phyloP scores from a whole-genome alignment of 768 basidiomycete genomes.

The Chalciporus sphaerocephalus region DNA sequence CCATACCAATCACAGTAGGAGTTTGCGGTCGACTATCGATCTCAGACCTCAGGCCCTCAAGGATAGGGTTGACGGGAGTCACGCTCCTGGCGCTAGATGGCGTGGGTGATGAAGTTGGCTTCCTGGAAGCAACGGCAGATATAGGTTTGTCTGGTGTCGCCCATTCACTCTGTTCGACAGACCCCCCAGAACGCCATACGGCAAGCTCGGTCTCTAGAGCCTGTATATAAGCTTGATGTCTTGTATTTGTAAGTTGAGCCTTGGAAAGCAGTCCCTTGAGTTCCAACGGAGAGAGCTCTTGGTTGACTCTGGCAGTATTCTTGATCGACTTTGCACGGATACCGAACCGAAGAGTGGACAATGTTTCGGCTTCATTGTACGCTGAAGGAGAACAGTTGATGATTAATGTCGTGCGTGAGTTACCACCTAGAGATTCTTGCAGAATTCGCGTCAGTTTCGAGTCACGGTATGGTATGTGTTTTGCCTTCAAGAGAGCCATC shows the following conservation, averaged over 20 bases:
- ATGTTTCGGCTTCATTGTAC: slow-evolving; percentile 95
- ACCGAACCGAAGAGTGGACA: slow-evolving; percentile 97
- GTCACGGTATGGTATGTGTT: slow-evolving; percentile 97
- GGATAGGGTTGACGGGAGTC: slow-evolving; percentile 69
- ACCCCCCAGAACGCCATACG: slow-evolving; percentile 83
- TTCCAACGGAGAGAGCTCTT: slow-evolving; percentile 93
- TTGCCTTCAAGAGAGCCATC: slow-evolving; percentile 51
- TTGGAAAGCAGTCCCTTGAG: slow-evolving; percentile 90
- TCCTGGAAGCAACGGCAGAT: slow-evolving; percentile 41
- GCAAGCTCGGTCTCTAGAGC: slow-evolving; percentile 88
- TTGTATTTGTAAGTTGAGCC: slow-evolving; percentile 79
- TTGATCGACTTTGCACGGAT: slow-evolving; percentile 99
- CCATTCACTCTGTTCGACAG: slow-evolving; percentile 83
- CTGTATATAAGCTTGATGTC: slow-evolving; percentile 81
- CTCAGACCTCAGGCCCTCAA: slow-evolving; percentile 69
- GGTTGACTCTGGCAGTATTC: slow-evolving; percentile 98
- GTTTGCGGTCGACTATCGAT: slow-evolving; percentile 87
- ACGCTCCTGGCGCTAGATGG: slow-evolving; percentile 64
- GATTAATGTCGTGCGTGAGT: slow-evolving; percentile 93
- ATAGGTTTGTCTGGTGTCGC: slow-evolving; percentile 59
- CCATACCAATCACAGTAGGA: slow-evolving; percentile 80
- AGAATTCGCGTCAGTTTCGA: slow-evolving; percentile 98
- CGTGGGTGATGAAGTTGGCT: slow-evolving; percentile 52
- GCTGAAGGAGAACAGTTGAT: slow-evolving; percentile 99
- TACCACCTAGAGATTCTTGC: slow-evolving; percentile 97